Evolutionary conservation across 257 asterid genomes (phyloP), one percentile per base, ranked within the genome.

Genomic region (Solanum chaucha): DNA sequence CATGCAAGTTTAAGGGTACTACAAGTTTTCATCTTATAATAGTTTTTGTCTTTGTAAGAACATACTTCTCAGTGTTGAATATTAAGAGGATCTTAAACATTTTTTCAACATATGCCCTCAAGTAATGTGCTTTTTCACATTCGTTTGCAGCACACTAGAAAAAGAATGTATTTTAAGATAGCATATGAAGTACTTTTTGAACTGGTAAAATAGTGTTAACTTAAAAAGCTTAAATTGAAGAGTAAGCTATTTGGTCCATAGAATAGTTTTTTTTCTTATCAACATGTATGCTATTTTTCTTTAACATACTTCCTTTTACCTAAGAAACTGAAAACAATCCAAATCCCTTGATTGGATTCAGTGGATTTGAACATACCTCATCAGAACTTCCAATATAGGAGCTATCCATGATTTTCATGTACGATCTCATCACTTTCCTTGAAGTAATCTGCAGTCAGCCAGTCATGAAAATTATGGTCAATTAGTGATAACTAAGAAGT

Each of bases 371-470:
- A 51, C 88, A 68, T 86, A 93, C 96, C 93, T 93, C 90, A 35
- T 93, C 93, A 3, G 94, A 93, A 91, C 88, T 93, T 85, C 95
- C 93, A 22, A 93, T 87, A 87, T 91, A 90, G 86, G 95, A 90
- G 77, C 55, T 87, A 80, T 93, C 95, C 8, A 93, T 90, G 93
- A 92, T 88, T 87, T 83, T 89, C 95, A 93, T 91, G 88, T 92
- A 93, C 10, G 92, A 17, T 77, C 88, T 91, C 46, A 91, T 89
- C 41, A 93, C 91, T 82, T 41, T 87, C 86, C 95, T 93, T 81
- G 93, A 90, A 86, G 93, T 83, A 75, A 84, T 85, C 96, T 93
- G 88, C 55, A 84, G 88, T 73, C 10, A 38, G n/a, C 8, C 65
- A 59, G 64, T 44, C 32, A 61, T 64, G 77, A 20, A 84, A 36